phyloP scores from a whole-genome alignment of 352 stramenopile genomes.

The Globisporangium nodosum region DNA sequence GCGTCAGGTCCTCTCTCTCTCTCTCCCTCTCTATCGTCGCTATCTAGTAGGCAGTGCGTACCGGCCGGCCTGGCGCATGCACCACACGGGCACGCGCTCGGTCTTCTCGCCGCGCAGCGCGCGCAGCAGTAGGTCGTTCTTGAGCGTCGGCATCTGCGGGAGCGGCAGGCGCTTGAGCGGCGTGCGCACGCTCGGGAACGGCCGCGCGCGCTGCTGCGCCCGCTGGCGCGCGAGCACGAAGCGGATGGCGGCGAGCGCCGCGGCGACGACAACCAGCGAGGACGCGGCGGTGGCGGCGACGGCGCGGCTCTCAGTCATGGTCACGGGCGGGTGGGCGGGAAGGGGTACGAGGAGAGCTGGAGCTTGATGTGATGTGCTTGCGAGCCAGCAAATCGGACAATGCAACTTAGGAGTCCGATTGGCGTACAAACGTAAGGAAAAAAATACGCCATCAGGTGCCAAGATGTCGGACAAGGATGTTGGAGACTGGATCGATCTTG shows the following conservation, averaged over 20 bases:
- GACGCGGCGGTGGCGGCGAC: slow-evolving; percentile 10
- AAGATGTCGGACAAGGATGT: too few species aligned
- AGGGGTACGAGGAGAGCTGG: background rate
- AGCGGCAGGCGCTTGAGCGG: slow-evolving; percentile 65
- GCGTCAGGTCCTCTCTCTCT: slow-evolving; percentile 1
- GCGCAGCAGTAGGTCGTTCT: slow-evolving; percentile 88
- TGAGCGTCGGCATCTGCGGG: slow-evolving; percentile 71
- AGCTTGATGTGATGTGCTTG: background rate
- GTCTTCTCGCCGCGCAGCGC: slow-evolving; percentile 83
- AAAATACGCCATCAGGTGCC: too few species aligned
- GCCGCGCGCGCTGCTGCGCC: slow-evolving; percentile 30
- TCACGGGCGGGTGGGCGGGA: background rate
- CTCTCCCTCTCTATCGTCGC: background rate
- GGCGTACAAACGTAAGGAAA: too few species aligned
- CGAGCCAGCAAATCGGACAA: background rate
- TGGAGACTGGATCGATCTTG: too few species aligned
- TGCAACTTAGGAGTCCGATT: background rate
- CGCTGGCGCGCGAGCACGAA: slow-evolving; percentile 56
- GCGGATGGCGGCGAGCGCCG: slow-evolving; percentile 54
- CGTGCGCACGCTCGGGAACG: slow-evolving; percentile 64
- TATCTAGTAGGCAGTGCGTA: slow-evolving; percentile 32
- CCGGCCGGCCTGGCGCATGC: slow-evolving; percentile 96
- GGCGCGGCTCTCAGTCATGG: slow-evolving; percentile 12
- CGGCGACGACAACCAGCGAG: slow-evolving; percentile 23
- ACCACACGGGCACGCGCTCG: slow-evolving; percentile 93